phyloP scores from a whole-genome alignment of 805 yeast genomes.

The Hanseniaspora hatyaiensis region DNA sequence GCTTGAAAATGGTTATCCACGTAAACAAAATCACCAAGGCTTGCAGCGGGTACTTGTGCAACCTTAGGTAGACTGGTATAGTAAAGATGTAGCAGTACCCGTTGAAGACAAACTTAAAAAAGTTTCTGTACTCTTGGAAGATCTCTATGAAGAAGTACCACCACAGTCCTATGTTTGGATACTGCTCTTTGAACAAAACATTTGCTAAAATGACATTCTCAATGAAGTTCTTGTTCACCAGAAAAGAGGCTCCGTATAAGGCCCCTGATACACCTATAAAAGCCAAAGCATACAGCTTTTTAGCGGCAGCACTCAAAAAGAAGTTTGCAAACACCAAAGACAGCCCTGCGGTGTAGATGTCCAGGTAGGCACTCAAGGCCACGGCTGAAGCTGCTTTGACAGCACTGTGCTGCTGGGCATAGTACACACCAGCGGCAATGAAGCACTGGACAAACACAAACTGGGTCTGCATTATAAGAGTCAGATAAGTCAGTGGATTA shows the following conservation, averaged over 20 bases:
- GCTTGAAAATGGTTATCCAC: slow-evolving; percentile 52
- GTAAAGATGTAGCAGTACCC: slow-evolving; percentile 54
- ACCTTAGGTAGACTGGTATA: slow-evolving; percentile 63
- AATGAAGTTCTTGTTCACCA: slow-evolving; percentile 1
- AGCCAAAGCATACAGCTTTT: background rate
- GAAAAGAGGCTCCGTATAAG: background rate
- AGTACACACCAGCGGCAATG: slow-evolving; percentile 36
- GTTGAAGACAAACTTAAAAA: slow-evolving; percentile 76
- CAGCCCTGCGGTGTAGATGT: slow-evolving; percentile 4
- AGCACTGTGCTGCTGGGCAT: slow-evolving; percentile 27
- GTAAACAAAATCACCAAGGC: slow-evolving; percentile 41
- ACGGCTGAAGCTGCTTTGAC: background rate
- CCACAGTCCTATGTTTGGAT: slow-evolving; percentile 91
- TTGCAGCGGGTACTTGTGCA: slow-evolving; percentile 43
- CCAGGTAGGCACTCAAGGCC: background rate
- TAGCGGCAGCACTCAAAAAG: background rate
- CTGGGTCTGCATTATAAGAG: slow-evolving; percentile 61
- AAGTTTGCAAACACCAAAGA: slow-evolving; percentile 1
- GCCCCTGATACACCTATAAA: background rate
- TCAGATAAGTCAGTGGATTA: slow-evolving; percentile 67
- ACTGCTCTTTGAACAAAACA: slow-evolving; percentile 8
- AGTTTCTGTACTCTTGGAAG: slow-evolving; percentile 77
- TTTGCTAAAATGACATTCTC: background rate
- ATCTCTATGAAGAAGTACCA: slow-evolving; percentile 97
- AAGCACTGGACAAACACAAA: slow-evolving; percentile 48